Percentiles rank a stretch among this genome's conserved stretches.
These are phyloP conservation scores for Tephrocybe sp. DNA, from an alignment of 768 basidiomycete genomes.

Conservation along the genomic window DNA sequence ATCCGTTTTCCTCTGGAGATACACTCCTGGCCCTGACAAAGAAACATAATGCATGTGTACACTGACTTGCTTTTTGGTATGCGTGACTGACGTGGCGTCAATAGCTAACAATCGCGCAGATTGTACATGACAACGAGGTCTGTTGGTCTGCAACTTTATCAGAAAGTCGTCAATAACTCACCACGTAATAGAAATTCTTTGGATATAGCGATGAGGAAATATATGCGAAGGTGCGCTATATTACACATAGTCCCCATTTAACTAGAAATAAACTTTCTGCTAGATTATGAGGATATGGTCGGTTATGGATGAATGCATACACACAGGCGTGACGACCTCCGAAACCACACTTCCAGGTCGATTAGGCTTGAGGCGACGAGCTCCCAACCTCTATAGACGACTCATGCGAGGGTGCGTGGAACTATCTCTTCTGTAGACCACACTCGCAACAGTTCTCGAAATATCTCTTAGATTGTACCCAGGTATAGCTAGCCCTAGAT, in stretches of 20 bases:
- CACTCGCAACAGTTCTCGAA: too few relatives aligned
- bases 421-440: neutral
- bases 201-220: conserved; percentile 77
- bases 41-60: conserved; percentile 73
- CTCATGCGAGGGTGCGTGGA: conserved; percentile 79
- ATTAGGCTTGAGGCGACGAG: conserved; percentile 73
- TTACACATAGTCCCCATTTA: neutral
- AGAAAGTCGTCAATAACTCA: neutral
- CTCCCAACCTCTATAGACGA: conserved; percentile 85
- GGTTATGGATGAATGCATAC: conserved; percentile 94
- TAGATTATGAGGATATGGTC: conserved; percentile 78
- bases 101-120: conserved; percentile 91
- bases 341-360: conserved; percentile 88
- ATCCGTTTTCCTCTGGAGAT: conserved; percentile 79
- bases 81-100: conserved; percentile 4
- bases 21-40: conserved; percentile 72
- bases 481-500: conserved; percentile 36
- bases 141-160: neutral
- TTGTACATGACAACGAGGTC: conserved; percentile 90
- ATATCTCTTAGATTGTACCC: conserved; percentile 45
- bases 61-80: neutral
- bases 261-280: conserved; percentile 8
- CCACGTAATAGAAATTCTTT: conserved; percentile 48
- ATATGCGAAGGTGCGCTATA: conserved; percentile 56
- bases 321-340: conserved; percentile 75